Percentiles rank a stretch among this genome's conserved stretches.
phyloP scores from a whole-genome alignment of 2,329 filamentous ascomycete species.

The Dactylellina haptotyla region DNA sequence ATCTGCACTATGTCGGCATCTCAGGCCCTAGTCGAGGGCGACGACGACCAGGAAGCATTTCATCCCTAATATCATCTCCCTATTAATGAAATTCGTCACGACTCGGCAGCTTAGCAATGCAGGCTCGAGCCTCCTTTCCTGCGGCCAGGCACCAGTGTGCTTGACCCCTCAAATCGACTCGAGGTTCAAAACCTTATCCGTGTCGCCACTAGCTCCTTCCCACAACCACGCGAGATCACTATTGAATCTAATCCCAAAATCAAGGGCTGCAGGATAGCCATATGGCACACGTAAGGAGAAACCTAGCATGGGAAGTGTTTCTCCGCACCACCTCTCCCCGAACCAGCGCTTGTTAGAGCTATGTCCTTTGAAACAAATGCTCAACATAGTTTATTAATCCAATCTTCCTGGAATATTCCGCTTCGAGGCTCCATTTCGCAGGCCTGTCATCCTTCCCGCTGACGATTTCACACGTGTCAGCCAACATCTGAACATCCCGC shows the following conservation, averaged over 20 bases:
- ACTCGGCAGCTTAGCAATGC: background rate
- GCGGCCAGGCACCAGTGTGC: conserved; percentile 12
- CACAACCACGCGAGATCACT: conserved; percentile 26
- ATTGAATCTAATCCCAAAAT: background rate
- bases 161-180: background rate
- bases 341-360: conserved; percentile 30
- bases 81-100: conserved; percentile 20
- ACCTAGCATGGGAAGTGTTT: background rate
- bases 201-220: conserved; percentile 28
- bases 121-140: conserved; percentile 15
- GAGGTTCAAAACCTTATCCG: conserved; percentile 32
- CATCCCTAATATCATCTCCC: conserved; percentile 4
- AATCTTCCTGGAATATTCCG: conserved; percentile 8
- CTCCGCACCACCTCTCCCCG: conserved; percentile 17
- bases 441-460: conserved; percentile 15
- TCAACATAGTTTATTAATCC: background rate
- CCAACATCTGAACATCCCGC: conserved; percentile 7
- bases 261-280: too few relatives aligned
- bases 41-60: background rate
- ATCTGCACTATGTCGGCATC: background rate
- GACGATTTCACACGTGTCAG: conserved; percentile 36
- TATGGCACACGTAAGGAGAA: too few relatives aligned
- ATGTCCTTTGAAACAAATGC: conserved; percentile 3
- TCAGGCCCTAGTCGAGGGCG: background rate
- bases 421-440: conserved; percentile 4